phyloP scores from a whole-genome alignment of 306 rosid species.

The Castanea sativa region DNA sequence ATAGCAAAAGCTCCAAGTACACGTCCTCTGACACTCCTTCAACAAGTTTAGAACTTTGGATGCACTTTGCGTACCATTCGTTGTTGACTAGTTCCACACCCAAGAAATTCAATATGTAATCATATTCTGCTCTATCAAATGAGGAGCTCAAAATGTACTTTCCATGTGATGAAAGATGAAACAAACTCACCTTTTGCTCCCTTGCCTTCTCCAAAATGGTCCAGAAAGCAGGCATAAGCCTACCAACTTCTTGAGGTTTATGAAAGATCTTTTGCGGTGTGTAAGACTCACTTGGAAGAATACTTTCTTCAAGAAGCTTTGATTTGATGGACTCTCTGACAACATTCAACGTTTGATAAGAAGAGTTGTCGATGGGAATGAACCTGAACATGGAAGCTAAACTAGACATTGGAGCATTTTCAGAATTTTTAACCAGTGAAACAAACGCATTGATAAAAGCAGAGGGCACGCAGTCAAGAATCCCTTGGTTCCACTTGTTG shows the following conservation, averaged over 20 bases:
- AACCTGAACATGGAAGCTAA: conserved; percentile 47
- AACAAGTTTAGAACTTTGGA: conserved; percentile 50
- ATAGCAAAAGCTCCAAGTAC: conserved; percentile 50
- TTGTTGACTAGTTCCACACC: conserved; percentile 35
- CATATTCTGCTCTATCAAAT: conserved; percentile 40
- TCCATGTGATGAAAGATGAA: conserved; percentile 48
- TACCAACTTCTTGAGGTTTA: conserved; percentile 58
- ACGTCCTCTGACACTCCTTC: conserved; percentile 44
- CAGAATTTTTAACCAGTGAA: conserved; percentile 36
- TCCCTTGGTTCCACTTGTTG: conserved; percentile 76
- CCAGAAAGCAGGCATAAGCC: conserved; percentile 66
- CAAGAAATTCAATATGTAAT: conserved; percentile 43
- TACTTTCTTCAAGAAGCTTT: conserved; percentile 37
- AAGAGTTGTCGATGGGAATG: conserved; percentile 46
- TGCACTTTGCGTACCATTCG: conserved; percentile 70
- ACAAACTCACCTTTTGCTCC: conserved; percentile 36
- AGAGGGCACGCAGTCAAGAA: conserved; percentile 56
- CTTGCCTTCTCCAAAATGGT: conserved; percentile 41
- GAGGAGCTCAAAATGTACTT: conserved; percentile 43
- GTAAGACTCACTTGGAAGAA: conserved; percentile 58
- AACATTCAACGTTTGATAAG: conserved; percentile 35
- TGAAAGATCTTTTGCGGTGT: conserved; percentile 54
- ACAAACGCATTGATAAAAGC: conserved; percentile 63
- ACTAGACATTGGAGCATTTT: conserved; percentile 42
- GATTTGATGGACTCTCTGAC: conserved; percentile 52